These are phyloP conservation scores for Starmerella bombi DNA, from an alignment of 805 yeast species.

Conservation along the genomic window DNA sequence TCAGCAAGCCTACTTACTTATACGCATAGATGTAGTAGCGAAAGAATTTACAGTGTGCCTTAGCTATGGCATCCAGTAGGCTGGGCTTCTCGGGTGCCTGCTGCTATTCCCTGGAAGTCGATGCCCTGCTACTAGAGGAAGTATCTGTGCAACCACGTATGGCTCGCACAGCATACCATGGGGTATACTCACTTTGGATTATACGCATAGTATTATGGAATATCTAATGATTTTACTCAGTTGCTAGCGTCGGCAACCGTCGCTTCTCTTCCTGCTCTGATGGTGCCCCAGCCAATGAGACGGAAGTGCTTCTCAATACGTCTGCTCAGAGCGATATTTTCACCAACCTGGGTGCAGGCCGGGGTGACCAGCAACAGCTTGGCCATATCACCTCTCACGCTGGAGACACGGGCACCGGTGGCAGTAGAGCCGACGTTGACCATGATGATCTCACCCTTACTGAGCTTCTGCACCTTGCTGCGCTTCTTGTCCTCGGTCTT, in stretches of 20 bases:
- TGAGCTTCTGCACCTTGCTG: slow-evolving; percentile 91
- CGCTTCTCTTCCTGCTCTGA: slow-evolving; percentile 42
- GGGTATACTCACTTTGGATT: too few relatives aligned
- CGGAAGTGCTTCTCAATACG: slow-evolving; percentile 99
- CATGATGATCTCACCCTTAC: slow-evolving; percentile 92
- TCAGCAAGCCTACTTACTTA: too few relatives aligned
- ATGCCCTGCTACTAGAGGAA: too few relatives aligned
- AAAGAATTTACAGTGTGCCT: too few relatives aligned
- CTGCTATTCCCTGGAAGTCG: too few relatives aligned
- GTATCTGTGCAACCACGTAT: too few relatives aligned
- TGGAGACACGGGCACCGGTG: slow-evolving; percentile 96
- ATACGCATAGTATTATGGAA: too few relatives aligned
- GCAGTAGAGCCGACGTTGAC: slow-evolving; percentile 99
- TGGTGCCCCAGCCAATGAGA: slow-evolving; percentile 99
- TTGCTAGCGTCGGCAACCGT: slow-evolving; percentile 1
- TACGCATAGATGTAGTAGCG: too few relatives aligned
- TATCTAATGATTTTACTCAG: neutral
- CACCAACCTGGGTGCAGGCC: slow-evolving; percentile 96
- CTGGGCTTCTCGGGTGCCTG: too few relatives aligned
- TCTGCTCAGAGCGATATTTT: slow-evolving; percentile 96
- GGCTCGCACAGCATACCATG: too few relatives aligned
- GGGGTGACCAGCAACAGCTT: slow-evolving; percentile 93
- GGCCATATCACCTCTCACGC: slow-evolving; percentile 98
- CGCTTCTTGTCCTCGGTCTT: slow-evolving; percentile 95
- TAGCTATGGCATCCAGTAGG: too few relatives aligned